phyloP scores from a whole-genome alignment of 1,284 basidiomycete species.

The Phellopilus nigrolimitatus region DNA sequence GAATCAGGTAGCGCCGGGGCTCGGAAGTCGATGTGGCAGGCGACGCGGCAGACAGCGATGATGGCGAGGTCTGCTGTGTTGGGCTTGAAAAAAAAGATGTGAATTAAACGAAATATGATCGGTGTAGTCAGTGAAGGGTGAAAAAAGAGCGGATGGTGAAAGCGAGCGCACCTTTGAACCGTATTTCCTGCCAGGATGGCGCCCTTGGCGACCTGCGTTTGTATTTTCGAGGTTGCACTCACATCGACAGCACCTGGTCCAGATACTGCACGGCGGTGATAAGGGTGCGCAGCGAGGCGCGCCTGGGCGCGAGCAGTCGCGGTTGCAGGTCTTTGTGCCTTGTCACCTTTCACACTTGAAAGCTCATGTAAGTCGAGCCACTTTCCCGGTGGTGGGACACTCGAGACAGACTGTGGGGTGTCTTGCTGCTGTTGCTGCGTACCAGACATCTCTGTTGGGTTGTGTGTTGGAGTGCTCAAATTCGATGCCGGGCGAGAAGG shows the following conservation, averaged over 20 bases:
- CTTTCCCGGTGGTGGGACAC: neutral
- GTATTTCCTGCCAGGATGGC: neutral
- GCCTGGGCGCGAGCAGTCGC: neutral
- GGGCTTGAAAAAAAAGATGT: constrained; percentile 1
- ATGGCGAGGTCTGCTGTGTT: neutral
- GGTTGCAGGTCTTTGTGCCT: neutral
- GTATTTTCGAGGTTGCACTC: neutral
- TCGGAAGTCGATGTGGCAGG: neutral
- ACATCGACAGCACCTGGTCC: neutral
- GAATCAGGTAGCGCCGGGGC: constrained; percentile 31
- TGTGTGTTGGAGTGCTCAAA: neutral
- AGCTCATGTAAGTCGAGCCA: constrained; percentile 12
- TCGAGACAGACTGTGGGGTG: neutral
- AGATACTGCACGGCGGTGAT: constrained; percentile 10
- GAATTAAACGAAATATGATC: neutral
- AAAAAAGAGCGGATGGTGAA: neutral
- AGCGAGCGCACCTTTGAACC: constrained; percentile 2
- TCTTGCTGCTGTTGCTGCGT: constrained; percentile 1
- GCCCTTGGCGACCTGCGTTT: neutral
- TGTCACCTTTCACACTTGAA: neutral
- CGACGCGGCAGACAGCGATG: neutral
- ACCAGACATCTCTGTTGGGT: neutral
- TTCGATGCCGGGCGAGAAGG: neutral
- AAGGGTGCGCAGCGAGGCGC: constrained; percentile 7
- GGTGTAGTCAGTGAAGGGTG: neutral